phyloP scores from a whole-genome alignment of 2,329 filamentous ascomycete species.

The Cytospora piceicola region DNA sequence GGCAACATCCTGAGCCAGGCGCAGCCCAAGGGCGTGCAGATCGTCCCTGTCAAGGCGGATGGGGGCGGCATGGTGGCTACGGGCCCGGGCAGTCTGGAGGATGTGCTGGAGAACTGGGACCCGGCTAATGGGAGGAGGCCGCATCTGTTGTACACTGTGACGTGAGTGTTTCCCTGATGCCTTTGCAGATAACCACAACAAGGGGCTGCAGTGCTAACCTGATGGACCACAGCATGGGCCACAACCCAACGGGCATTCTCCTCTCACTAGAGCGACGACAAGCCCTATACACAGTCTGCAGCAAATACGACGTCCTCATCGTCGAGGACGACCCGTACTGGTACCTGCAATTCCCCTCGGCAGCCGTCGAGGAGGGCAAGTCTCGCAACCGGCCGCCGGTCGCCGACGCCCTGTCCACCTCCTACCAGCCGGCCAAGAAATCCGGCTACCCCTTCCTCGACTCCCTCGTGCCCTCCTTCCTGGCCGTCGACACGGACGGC shows the following conservation, averaged over 20 bases:
- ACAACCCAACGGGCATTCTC: slow-evolving; percentile 83
- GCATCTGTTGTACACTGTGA: slow-evolving; percentile 87
- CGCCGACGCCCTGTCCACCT: slow-evolving; percentile 40
- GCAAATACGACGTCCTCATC: slow-evolving; percentile 86
- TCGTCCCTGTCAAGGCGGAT: slow-evolving; percentile 77
- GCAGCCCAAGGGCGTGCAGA: slow-evolving; percentile 69
- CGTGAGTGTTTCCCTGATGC: slow-evolving; percentile 57
- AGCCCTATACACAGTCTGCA: slow-evolving; percentile 79
- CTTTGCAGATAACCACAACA: not conserved
- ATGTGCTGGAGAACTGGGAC: slow-evolving; percentile 86
- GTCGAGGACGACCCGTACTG: slow-evolving; percentile 96
- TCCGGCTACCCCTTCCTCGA: slow-evolving; percentile 80
- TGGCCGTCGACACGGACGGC: slow-evolving; percentile 81
- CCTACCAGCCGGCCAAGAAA: slow-evolving; percentile 42
- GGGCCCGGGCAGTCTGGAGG: slow-evolving; percentile 73
- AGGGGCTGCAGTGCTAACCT: not conserved
- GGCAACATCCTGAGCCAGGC: slow-evolving; percentile 73
- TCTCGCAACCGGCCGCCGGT: slow-evolving; percentile 44
- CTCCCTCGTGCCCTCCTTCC: slow-evolving; percentile 79
- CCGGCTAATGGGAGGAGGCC: slow-evolving; percentile 72
- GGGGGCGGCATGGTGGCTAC: slow-evolving; percentile 76
- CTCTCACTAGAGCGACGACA: slow-evolving; percentile 73
- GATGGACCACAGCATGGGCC: slow-evolving; percentile 60
- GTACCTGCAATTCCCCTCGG: slow-evolving; percentile 87
- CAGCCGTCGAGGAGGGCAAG: slow-evolving; percentile 56